Conservation (phyloP, 495 filamentous ascomycete species). For the Aspergillus cavernicola region DNA sequence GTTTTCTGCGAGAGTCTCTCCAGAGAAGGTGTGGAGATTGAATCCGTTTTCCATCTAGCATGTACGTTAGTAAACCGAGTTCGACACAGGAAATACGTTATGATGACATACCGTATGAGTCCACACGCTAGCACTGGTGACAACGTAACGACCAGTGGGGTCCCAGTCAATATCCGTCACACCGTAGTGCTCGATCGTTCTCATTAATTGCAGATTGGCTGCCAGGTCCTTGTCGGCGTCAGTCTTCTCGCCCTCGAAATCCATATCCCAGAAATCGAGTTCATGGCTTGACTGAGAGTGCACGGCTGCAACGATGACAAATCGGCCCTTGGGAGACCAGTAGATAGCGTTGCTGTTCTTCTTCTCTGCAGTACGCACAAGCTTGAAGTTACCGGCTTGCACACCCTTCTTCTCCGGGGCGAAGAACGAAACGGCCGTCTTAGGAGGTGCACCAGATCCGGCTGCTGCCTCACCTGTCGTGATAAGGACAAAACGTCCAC, state of each 20-base stretch:
- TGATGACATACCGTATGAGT: slow-evolving; percentile 76
- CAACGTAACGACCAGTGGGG: slow-evolving; percentile 88
- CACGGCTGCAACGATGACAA: slow-evolving; percentile 89
- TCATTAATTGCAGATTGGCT: slow-evolving; percentile 91
- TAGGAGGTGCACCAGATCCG: slow-evolving; percentile 80
- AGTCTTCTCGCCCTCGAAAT: slow-evolving; percentile 94
- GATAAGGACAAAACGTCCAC: slow-evolving; percentile 94
- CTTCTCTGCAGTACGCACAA: slow-evolving; percentile 89
- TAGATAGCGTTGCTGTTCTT: slow-evolving; percentile 99
- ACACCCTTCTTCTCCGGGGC: slow-evolving; percentile 89
- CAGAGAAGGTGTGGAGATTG: slow-evolving; percentile 95
- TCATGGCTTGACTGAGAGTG: slow-evolving; percentile 89
- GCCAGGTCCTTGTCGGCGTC: slow-evolving; percentile 90
- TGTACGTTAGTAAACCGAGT: slow-evolving; percentile 31
- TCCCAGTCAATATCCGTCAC: slow-evolving; percentile 98
- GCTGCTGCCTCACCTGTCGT: slow-evolving; percentile 81
- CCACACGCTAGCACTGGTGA: slow-evolving; percentile 88
- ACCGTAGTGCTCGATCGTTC: slow-evolving; percentile 90
- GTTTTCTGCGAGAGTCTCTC: slow-evolving; percentile 84
- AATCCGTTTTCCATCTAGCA: slow-evolving; percentile 96
- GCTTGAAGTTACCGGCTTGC: slow-evolving; percentile 86
- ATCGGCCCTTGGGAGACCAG: slow-evolving; percentile 97
- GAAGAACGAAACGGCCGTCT: slow-evolving; percentile 93
- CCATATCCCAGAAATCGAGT: slow-evolving; percentile 94
- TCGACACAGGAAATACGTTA: background rate